Evolutionary conservation across 2,329 filamentous ascomycete species (phyloP), one percentile per base, ranked within the genome.

Genomic region (Aspergillus sp.): DNA sequence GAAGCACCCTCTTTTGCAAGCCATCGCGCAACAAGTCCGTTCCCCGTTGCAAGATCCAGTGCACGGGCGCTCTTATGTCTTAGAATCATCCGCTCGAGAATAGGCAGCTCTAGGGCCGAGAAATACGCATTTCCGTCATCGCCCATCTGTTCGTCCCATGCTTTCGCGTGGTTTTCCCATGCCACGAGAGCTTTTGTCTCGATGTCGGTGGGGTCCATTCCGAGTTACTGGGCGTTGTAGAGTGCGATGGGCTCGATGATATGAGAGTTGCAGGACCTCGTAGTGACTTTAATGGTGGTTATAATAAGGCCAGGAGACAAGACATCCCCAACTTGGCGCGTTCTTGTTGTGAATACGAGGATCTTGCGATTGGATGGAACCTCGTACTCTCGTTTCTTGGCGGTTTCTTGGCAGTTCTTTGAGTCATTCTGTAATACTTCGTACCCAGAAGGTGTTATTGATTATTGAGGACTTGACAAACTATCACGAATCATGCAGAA

Each of bases 1-100:
- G 62, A 57, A 0, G 73, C 73, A 10, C 74, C 76, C 22, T 71
- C 60, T 10, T 65, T 65, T 1, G 74, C 75, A 16, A 84, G 71
- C 73, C 77, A 79, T 22, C 80, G 76, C 16, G 81, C 78, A 18
- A 77, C 76, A 26, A 83, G 74, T 24, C 81, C 81, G 58, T 82
- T 83, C 45, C 81, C 81, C 0, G 79, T 81, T 3, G 80, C 79
- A n/a, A 84, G 70, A 56, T 83, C 81, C 6, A 83, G 71, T 0
- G 78, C 78, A 6, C 67, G 67, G 54, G 75, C 68, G 0, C 66
- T 69, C 0, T 55, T 60, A 14, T 65, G 58, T 14, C 69, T 61
- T 2, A 62, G 58, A 0, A 78, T 66, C 29, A 82, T 68, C 4
- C 75, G 72, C 14, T 69, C 54, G 1, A 83, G 72, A 2, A 67